Evolutionary conservation across 306 rosid genomes (phyloP).

Genomic region (Trifolium dubium): DNA sequence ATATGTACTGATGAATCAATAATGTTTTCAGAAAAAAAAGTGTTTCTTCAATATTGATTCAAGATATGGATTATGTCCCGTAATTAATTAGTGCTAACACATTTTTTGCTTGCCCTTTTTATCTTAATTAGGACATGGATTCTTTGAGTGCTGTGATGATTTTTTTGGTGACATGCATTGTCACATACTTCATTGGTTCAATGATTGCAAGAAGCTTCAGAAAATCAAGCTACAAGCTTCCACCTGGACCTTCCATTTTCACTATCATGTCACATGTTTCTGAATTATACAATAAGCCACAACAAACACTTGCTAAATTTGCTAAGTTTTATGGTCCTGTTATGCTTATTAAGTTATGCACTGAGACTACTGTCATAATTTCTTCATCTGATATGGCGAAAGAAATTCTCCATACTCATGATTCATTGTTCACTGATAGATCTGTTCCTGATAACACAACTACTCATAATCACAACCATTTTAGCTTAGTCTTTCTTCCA

Average conservation of each 20-base stretch:
- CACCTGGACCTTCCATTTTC: slow-evolving; percentile 39
- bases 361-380: slow-evolving; percentile 27
- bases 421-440: slow-evolving; percentile 29
- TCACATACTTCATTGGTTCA: neutral
- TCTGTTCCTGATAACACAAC: slow-evolving; percentile 19
- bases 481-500: slow-evolving; percentile 32
- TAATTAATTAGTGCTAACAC: neutral
- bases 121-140: slow-evolving; percentile 4
- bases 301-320: slow-evolving; percentile 40
- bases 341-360: slow-evolving; percentile 31
- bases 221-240: slow-evolving; percentile 26
- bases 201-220: neutral
- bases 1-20: neutral
- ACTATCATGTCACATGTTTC: neutral
- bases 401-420: slow-evolving; percentile 36
- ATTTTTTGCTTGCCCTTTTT: neutral
- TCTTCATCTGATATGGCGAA: slow-evolving; percentile 20
- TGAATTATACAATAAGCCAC: slow-evolving; percentile 34
- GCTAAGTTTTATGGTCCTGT: slow-evolving; percentile 36
- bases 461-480: slow-evolving; percentile 5
- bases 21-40: too few species aligned
- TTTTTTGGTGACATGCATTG: slow-evolving; percentile 2
- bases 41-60: too few species aligned
- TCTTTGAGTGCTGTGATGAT: neutral
- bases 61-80: neutral